Evolutionary conservation across 2,329 filamentous ascomycete genomes (phyloP), one percentile per base, ranked within the genome.

Genomic region (Dendrostoma leiphaemia): DNA sequence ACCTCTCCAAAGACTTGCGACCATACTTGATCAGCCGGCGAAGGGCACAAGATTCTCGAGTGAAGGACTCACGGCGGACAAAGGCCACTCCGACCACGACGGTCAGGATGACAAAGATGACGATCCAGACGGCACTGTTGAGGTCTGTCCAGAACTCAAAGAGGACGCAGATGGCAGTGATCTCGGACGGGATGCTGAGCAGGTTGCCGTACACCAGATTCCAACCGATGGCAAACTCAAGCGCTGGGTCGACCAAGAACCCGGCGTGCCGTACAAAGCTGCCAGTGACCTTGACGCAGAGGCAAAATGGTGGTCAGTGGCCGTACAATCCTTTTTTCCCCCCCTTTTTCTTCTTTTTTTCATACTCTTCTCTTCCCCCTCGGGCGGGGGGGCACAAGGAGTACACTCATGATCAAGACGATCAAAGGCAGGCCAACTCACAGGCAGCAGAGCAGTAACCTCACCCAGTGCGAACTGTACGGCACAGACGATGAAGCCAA

Each of bases 131-230:
- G 7, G 74, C 71, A 1, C 77, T 73, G 61, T 74, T 76, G 58
- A 84, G 71, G 57, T 84, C 79, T 3, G 81, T 80, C 84, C 84
- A 88, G 62, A 80, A 86, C 60, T 83, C 71, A 56, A 87, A 83
- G 21, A 88, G 70, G 2, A 86, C 80, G 40, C 80, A 79, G 17
- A 83, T 81, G 10, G 84, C 84, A 0, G 81, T 80, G 54, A 87
- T 84, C 65, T 88, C 84, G 51, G 81, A 72, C 4, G 80, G 79
- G 21, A 84, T 77, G 41, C 76, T 76, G 59, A 83, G 65, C 45
- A 77, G 64, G 59, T 80, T 81, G 43, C 79, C 80, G 53, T 83
- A 82, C 12, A 80, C 78, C 45, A 81, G 63, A 60, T 81, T 80
- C 75, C 75, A 79, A 17, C 78, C 78, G 45, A 79, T 69, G 48